These are phyloP conservation scores for Daldinia eschscholtzii DNA, from an alignment of 2,329 filamentous ascomycete species.

Conservation along the genomic window DNA sequence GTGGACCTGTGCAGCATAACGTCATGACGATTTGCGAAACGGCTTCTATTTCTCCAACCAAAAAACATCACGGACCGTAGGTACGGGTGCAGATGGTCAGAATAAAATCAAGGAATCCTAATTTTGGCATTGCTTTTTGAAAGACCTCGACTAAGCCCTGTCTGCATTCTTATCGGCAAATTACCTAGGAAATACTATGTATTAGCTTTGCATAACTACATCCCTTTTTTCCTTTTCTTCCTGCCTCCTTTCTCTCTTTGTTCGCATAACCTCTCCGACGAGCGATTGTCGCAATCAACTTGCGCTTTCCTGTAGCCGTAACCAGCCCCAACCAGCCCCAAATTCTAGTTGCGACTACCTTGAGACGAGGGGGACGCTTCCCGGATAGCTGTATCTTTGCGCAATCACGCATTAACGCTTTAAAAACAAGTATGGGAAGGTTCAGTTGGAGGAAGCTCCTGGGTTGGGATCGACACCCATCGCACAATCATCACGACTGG, in stretches of 20 bases:
- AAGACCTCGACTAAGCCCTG: neutral
- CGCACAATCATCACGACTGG: constrained; percentile 52
- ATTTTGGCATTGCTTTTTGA: neutral
- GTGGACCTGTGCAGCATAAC: neutral
- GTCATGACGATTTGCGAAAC: constrained; percentile 6
- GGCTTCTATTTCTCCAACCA: neutral
- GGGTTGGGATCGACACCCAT: constrained; percentile 54
- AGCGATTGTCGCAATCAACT: neutral
- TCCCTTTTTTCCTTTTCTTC: neutral
- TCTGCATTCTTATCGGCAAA: neutral
- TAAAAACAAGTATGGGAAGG: constrained; percentile 42
- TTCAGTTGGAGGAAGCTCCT: constrained; percentile 53
- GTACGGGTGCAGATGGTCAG: neutral
- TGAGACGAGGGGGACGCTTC: neutral
- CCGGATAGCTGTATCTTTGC: neutral
- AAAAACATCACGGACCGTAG: neutral
- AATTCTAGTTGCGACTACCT: neutral
- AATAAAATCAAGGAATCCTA: neutral
- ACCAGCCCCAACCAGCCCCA: neutral
- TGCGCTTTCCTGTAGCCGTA: neutral
- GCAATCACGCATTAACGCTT: neutral
- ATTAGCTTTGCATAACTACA: neutral
- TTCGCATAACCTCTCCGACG: neutral
- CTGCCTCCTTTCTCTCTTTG: neutral
- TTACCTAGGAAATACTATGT: neutral